Percentiles rank a stretch among this genome's conserved stretches.
These are phyloP conservation scores for Pseudonitzschia multiseries DNA, from an alignment of 108 stramenopile species.

Conservation along the genomic window DNA sequence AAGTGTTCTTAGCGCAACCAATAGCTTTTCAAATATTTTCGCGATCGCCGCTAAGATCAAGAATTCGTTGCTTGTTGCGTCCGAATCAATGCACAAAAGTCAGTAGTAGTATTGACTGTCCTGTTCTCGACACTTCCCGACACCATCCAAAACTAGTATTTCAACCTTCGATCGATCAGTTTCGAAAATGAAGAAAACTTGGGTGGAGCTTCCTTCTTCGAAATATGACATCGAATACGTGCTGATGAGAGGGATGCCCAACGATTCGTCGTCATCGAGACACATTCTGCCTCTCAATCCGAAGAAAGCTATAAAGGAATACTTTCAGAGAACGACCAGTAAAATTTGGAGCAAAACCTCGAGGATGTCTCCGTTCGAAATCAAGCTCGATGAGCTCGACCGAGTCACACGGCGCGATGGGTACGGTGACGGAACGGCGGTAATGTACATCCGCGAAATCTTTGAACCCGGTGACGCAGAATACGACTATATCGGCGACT, in stretches of 20 bases:
- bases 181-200: constrained; percentile 18
- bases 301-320: constrained; percentile 11
- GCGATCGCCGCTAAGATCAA: neutral
- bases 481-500: constrained; percentile 12
- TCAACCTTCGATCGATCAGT: neutral
- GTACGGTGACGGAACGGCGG: constrained; percentile 11
- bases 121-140: neutral
- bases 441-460: constrained; percentile 31
- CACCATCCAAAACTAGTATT: neutral
- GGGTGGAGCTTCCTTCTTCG: constrained; percentile 16
- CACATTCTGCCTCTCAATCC: constrained; percentile 3
- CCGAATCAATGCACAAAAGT: neutral
- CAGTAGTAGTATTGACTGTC: neutral
- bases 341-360: constrained; percentile 10
- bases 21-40: neutral
- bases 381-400: constrained; percentile 8
- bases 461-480: constrained; percentile 25
- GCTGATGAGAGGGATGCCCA: neutral
- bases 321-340: neutral
- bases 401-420: constrained; percentile 18
- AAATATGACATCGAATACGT: constrained; percentile 19
- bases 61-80: neutral
- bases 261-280: constrained; percentile 3
- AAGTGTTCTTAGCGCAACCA: neutral
- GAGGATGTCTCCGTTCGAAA: constrained; percentile 17